These are phyloP conservation scores for Colletotrichum truncatum DNA, from an alignment of 2,329 filamentous ascomycete genomes.

Conservation along the genomic window DNA sequence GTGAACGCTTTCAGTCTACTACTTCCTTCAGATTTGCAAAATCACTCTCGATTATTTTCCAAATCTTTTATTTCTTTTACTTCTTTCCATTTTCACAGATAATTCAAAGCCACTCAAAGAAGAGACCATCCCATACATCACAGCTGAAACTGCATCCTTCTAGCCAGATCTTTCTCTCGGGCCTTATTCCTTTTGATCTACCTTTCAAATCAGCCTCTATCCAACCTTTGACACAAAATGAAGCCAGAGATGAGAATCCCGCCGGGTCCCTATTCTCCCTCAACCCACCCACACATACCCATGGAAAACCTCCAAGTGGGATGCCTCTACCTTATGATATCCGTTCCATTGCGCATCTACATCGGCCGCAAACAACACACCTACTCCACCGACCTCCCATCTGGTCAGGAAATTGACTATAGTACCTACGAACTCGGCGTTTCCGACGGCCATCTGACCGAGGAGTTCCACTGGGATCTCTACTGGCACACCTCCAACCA, in stretches of 20 bases:
- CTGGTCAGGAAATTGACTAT: slow-evolving; percentile 27
- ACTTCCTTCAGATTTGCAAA: too few species aligned
- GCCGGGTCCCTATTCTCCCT: slow-evolving; percentile 4
- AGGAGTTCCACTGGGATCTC: slow-evolving; percentile 47
- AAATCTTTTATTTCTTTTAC: too few species aligned
- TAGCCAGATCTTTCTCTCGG: too few species aligned
- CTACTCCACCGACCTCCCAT: slow-evolving; percentile 1
- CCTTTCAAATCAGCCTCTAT: not conserved
- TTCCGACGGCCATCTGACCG: slow-evolving; percentile 31
- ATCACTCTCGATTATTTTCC: too few species aligned
- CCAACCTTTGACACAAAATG: not conserved
- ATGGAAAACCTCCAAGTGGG: slow-evolving; percentile 11
- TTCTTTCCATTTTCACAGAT: too few species aligned
- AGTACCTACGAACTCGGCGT: slow-evolving; percentile 32
- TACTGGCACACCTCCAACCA: slow-evolving; percentile 40
- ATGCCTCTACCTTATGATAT: slow-evolving; percentile 29
- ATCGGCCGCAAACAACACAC: slow-evolving; percentile 3
- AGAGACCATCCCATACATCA: too few species aligned
- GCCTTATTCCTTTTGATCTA: not conserved
- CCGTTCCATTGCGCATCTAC: slow-evolving; percentile 23
- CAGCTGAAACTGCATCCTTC: too few species aligned
- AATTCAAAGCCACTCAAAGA: too few species aligned
- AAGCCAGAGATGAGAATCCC: not conserved
- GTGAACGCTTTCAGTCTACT: too few species aligned
- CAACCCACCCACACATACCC: not conserved